These are phyloP conservation scores for Castanopsis chinensis DNA, from an alignment of 306 rosid genomes.

Conservation along the genomic window DNA sequence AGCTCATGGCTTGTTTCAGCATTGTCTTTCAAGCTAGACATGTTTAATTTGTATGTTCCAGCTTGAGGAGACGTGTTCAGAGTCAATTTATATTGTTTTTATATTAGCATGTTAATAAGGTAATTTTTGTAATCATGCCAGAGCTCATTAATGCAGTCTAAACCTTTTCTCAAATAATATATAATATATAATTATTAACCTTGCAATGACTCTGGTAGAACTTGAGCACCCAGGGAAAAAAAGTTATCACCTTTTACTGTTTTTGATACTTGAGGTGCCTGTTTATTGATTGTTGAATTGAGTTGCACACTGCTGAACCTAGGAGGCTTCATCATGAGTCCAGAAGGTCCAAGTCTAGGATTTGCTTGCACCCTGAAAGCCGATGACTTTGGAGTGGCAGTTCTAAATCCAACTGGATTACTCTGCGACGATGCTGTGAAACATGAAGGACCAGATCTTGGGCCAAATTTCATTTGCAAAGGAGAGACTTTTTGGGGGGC, in stretches of 20 bases:
- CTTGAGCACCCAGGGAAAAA: background rate
- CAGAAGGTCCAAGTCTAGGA: slow-evolving; percentile 9
- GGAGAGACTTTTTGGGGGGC: background rate
- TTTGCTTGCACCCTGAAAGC: slow-evolving; percentile 9
- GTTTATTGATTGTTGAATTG: slow-evolving; percentile 21
- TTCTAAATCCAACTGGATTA: slow-evolving; percentile 15
- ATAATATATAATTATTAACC: background rate
- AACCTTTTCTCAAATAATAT: background rate
- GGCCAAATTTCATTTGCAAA: background rate
- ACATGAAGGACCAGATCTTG: slow-evolving; percentile 8
- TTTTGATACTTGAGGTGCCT: slow-evolving; percentile 22
- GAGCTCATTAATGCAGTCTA: too few species aligned
- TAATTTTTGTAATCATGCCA: too few species aligned
- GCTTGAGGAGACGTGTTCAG: background rate
- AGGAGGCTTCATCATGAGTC: slow-evolving; percentile 22
- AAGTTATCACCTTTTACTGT: slow-evolving; percentile 36
- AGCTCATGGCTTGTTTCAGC: too few species aligned
- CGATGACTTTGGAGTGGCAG: slow-evolving; percentile 6
- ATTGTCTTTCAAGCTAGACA: too few species aligned
- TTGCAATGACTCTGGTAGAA: background rate
- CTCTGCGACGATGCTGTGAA: background rate
- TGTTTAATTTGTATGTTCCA: too few species aligned
- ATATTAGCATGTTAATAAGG: too few species aligned
- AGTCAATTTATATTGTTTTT: too few species aligned
- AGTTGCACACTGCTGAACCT: slow-evolving; percentile 11